Evolutionary conservation across 2,329 filamentous ascomycete genomes (phyloP).

Genomic region (Fusarium mangiferae): DNA sequence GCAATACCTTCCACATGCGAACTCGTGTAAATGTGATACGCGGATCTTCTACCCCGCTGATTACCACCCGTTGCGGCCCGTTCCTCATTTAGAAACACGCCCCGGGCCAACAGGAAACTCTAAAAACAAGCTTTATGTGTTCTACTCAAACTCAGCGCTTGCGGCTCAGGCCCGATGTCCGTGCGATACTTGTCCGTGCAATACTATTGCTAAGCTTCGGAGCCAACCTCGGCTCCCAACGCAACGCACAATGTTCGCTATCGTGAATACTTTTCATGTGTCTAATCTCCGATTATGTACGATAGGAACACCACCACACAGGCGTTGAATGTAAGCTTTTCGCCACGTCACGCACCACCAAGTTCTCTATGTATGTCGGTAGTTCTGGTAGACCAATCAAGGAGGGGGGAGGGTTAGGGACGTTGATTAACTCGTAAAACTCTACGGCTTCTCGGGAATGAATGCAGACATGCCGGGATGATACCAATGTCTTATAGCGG

Average conservation of each 20-base stretch:
- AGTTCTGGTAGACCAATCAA: background rate
- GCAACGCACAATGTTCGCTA: rapidly evolving
- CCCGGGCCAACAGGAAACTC: no score
- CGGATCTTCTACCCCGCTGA: background rate
- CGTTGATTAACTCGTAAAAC: background rate
- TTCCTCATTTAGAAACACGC: no score
- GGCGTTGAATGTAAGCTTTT: rapidly evolving
- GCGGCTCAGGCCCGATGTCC: no score
- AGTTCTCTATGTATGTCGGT: background rate
- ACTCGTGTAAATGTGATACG: background rate
- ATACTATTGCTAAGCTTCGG: no score
- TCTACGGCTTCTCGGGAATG: rapidly evolving
- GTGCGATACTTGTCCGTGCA: no score
- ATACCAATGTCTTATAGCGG: rapidly evolving
- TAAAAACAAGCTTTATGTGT: no score
- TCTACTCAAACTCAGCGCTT: no score
- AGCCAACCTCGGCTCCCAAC: background rate
- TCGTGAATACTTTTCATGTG: rapidly evolving
- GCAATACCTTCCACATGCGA: no score
- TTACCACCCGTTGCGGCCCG: background rate
- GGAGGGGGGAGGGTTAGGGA: rapidly evolving
- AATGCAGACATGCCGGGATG: background rate
- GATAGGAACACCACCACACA: rapidly evolving
- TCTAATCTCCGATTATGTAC: background rate
- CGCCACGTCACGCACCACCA: background rate